Base-by-base conservation (phyloP, 768 basidiomycete species). In the Boletellus emodensis region DNA sequence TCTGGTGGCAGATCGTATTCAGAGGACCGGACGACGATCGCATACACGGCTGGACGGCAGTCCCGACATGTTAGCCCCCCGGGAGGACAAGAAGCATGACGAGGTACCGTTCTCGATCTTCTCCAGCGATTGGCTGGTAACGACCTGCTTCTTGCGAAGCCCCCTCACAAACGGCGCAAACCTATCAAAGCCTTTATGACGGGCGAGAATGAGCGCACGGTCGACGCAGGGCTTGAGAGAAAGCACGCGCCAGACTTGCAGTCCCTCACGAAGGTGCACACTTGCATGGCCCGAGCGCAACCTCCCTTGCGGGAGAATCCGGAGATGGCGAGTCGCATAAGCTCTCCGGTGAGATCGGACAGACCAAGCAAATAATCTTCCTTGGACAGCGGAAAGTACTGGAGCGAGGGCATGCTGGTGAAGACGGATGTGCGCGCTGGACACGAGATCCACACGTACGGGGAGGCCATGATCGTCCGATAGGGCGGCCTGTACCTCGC, bases 321-420 rank as follows among this genome's bases (percentile, higher is more conserved):
- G 40, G 91, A 89, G 52, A 97, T 95, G 11, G 92, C 93, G 55
- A 86, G 87, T 32, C 95, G 81, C 96, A 98, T 97, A 22, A 98
- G 80, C 70, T 99, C 96, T 39, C 96, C 96, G 0, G 93, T 96
- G 18, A 99, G 77, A 69, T 99, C 96, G 7, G 91, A 90, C 26
- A 98, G 71, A 6, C 96, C 96, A 3, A 97, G 80, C 13, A 97
- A 73, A 63, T 96, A 98, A 63, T 98, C 94, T 36, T 87, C 83
- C 32, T 82, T 64, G 9, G 90, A 77, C 30, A 94, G 64, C 4
- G 83, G 80, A 58, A 94, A 87, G 56, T 80, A 87, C 94, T 95
- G 65, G 40, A 35, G 30, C 39, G 40, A 49, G 49, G n/a, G 13
- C 4, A 1, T 32, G 30, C 49, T 17, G 45, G 47, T 51, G 42